These are phyloP conservation scores for Daldinia eschscholtzii DNA, from an alignment of 2,329 filamentous ascomycete species.

Conservation along the genomic window DNA sequence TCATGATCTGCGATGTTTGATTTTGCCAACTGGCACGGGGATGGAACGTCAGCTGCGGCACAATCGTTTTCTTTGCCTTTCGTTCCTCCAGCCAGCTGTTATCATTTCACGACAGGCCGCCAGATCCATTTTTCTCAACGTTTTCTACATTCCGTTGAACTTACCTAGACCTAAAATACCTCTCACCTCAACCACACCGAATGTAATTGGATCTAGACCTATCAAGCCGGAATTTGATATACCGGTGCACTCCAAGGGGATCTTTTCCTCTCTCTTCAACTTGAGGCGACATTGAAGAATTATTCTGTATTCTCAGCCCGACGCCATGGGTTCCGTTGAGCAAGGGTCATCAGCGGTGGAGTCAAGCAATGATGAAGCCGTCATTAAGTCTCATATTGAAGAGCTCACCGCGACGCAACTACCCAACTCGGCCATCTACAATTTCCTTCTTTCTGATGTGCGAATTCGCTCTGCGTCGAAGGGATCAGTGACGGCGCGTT, in stretches of 20 bases:
- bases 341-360: slow-evolving; percentile 14
- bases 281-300: neutral
- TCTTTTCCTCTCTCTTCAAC: neutral
- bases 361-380: slow-evolving; percentile 38
- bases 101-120: neutral
- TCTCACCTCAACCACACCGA: slow-evolving; percentile 1
- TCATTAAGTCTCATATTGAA: slow-evolving; percentile 51
- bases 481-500: slow-evolving; percentile 63
- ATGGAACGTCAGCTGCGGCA: neutral
- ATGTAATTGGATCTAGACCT: neutral
- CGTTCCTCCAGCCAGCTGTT: neutral
- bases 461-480: slow-evolving; percentile 59
- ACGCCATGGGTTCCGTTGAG: slow-evolving; percentile 28
- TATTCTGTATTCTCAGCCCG: too few relatives aligned
- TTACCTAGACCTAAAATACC: neutral
- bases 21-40: too few relatives aligned
- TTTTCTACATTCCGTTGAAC: slow-evolving; percentile 4
- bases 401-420: slow-evolving; percentile 49
- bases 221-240: neutral
- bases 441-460: slow-evolving; percentile 62
- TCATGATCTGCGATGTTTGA: too few relatives aligned
- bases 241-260: neutral
- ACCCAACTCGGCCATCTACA: slow-evolving; percentile 66
- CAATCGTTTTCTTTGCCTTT: neutral
- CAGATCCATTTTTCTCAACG: slow-evolving; percentile 1